Evolutionary conservation across 371 early-diverging fungal species (phyloP).

Genomic region (Rhizopus delemar): DNA sequence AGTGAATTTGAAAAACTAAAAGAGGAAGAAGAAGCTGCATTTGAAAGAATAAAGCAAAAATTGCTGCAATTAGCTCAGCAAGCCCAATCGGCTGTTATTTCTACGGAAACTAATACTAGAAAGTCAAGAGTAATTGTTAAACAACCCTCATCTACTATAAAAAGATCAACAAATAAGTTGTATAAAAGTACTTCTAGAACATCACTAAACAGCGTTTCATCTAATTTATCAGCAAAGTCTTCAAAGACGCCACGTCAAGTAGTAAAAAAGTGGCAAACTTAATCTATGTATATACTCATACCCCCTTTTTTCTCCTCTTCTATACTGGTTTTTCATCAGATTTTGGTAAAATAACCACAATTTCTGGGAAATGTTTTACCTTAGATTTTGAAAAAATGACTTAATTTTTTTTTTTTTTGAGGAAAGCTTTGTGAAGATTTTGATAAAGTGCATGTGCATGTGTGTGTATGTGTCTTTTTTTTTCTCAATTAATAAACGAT

Average conservation of each 20-base stretch:
- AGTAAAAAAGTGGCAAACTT: conserved; percentile 23
- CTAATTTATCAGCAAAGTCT: conserved; percentile 5
- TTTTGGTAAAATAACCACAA: no score
- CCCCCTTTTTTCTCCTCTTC: background rate
- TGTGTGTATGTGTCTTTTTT: no score
- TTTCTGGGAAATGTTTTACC: no score
- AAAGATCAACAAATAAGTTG: conserved; percentile 2
- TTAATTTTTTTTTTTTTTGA: no score
- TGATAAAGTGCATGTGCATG: no score
- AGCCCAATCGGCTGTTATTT: conserved; percentile 39
- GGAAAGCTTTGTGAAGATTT: no score
- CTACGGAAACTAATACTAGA: no score
- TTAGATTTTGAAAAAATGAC: no score
- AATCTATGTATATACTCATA: conserved; percentile 1
- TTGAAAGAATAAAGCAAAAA: conserved; percentile 36
- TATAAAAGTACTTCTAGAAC: conserved; percentile 21
- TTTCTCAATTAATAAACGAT: no score
- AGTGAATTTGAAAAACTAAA: background rate
- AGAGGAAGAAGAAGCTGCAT: conserved; percentile 44
- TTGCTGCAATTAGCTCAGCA: conserved; percentile 40
- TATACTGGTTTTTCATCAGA: background rate
- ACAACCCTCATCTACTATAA: background rate
- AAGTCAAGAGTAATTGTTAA: no score
- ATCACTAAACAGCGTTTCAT: conserved; percentile 6
- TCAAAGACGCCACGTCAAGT: background rate